Base-by-base conservation (phyloP, 768 basidiomycete species). In the Boletus speciosus region DNA sequence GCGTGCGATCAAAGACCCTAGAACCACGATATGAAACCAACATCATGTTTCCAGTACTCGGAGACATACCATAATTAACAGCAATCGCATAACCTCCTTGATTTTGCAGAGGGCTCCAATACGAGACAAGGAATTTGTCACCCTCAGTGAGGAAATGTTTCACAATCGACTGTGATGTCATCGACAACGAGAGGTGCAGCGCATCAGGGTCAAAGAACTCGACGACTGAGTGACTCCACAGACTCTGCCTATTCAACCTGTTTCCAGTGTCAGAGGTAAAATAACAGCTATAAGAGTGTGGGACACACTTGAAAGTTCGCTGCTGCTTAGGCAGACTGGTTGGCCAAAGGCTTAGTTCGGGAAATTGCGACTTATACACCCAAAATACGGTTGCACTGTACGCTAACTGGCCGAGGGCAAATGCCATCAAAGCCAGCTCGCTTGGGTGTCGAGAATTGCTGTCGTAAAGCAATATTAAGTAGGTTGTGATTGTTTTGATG, bases 131-230 rank as follows among this genome's bases (percentile, higher is more conserved):
- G 41, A 98, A 74, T 64, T 97, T 93, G 69, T 99, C 97, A 4
- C 92, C 93, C 65, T 98, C 97, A 0, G 96, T 98, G 27, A 99
- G 75, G 58, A 98, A 81, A 69, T 98, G 97, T 69, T 99, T 99
- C 58, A 98, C 78, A 3, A 97, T 58, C 1, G 90, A 93, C 67
- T 98, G 97, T 1, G 78, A 78, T 21, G 93, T 93, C 83, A 98
- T 90, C 0, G 88, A 90, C 47, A 82, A 70, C 0, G 93, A 88
- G 6, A 98, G 77, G 21, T 74, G 71, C 12, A 91, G 69, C 15
- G 82, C 67, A 29, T 74, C 64, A 8, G 70, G 57, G 43, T 83
- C 75, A 56, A 83, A 81, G 60, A 75, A 77, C 15, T 62, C 45
- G 53, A 52, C 36, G 36, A 61, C 34, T 9, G 56, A 37, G 6